A percentile compares a stretch with the other conserved stretches of the same genome.
phyloP scores from a whole-genome alignment of 345 rosid genomes.

The Lumnitzera littorea region DNA sequence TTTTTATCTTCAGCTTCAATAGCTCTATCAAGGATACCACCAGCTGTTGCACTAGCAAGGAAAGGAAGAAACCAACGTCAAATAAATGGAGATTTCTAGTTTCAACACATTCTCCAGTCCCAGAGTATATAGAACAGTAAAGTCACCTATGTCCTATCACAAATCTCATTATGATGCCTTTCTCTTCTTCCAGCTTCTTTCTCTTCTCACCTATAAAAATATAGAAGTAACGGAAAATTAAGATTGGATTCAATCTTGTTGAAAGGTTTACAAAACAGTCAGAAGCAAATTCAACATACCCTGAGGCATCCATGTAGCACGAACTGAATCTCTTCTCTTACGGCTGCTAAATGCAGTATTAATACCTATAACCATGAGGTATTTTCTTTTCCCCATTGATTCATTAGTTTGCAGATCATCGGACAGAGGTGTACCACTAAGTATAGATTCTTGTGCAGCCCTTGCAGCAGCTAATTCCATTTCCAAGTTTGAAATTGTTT shows the following conservation, averaged over 20 bases:
- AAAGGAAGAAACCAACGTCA: slow-evolving; percentile 6
- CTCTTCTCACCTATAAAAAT: slow-evolving; percentile 56
- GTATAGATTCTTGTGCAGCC: slow-evolving; percentile 74
- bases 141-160: slow-evolving; percentile 94
- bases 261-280: not conserved
- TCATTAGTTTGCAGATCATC: slow-evolving; percentile 41
- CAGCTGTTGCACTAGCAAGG: slow-evolving; percentile 65
- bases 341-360: slow-evolving; percentile 96
- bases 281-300: slow-evolving; percentile 33
- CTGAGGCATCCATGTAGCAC: slow-evolving; percentile 97
- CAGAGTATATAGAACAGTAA: not conserved
- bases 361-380: slow-evolving; percentile 82
- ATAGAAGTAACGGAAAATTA: not conserved
- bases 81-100: slow-evolving; percentile 7
- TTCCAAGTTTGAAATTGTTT: slow-evolving; percentile 72
- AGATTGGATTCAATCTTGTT: not conserved
- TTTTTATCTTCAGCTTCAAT: slow-evolving; percentile 88
- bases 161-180: slow-evolving; percentile 90
- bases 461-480: slow-evolving; percentile 85
- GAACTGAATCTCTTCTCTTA: slow-evolving; percentile 89
- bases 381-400: slow-evolving; percentile 50
- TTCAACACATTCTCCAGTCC: not conserved
- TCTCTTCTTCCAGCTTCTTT: slow-evolving; percentile 92
- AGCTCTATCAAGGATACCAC: slow-evolving; percentile 95
- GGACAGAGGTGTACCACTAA: slow-evolving; percentile 73